These are phyloP conservation scores for Hemileia vastatrix DNA, from an alignment of 1,284 basidiomycete species.

Conservation along the genomic window DNA sequence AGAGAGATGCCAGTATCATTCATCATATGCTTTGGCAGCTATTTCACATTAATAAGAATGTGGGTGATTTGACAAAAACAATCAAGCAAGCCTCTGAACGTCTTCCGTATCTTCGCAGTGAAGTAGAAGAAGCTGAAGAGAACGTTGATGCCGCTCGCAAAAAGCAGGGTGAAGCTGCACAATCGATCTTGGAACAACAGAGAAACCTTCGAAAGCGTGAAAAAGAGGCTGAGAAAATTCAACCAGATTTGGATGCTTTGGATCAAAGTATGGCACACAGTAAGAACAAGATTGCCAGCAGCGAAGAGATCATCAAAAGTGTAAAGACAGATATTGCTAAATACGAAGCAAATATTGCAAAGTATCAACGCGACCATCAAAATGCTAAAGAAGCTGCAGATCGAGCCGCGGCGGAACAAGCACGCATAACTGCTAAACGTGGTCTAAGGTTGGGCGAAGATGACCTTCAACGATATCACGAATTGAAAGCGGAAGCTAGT, in stretches of 20 bases:
- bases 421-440: conserved; percentile 28
- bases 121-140: conserved; percentile 53
- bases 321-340: conserved; percentile 5
- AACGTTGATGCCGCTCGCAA: conserved; percentile 64
- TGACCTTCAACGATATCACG: conserved; percentile 17
- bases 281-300: conserved; percentile 7
- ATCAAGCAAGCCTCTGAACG: conserved; percentile 64
- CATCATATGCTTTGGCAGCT: conserved; percentile 78
- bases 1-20: conserved; percentile 67
- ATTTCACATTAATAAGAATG: conserved; percentile 75
- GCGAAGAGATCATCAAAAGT: no score
- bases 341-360: conserved; percentile 10
- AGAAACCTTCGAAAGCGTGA: conserved; percentile 66
- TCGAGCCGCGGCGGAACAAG: conserved; percentile 56
- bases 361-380: conserved; percentile 46
- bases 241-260: conserved; percentile 13
- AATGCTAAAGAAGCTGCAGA: conserved; percentile 61
- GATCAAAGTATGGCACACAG: conserved; percentile 18
- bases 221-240: conserved; percentile 68
- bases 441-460: conserved; percentile 10
- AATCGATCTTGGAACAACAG: conserved; percentile 61
- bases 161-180: conserved; percentile 68
- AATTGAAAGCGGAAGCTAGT: no score
- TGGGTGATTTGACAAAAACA: conserved; percentile 59
- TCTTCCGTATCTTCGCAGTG: conserved; percentile 57